Evolutionary conservation across 768 basidiomycete species (phyloP), one percentile per base, ranked within the genome.

Genomic region (Lentinula detonsa): DNA sequence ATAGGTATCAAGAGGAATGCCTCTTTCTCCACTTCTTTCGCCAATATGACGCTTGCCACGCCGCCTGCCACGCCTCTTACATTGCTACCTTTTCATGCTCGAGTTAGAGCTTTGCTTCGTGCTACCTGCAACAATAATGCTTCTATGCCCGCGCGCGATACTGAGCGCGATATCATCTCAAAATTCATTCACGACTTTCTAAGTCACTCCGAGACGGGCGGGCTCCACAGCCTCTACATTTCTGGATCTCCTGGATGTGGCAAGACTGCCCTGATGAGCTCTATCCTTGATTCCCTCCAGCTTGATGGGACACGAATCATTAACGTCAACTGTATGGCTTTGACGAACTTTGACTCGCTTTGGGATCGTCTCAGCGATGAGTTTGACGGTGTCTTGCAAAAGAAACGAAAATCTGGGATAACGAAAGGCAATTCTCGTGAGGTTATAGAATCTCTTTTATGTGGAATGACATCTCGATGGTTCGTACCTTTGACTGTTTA

Each of bases 241-340:
- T 95, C 95, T 10, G 96, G 96, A 8, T 85, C 93, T 1, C 94
- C 95, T 3, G 96, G 95, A 1, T 93, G 93, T 2, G 93, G 93
- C 28, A 95, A 96, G 75, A 95, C 92, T 2, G 93, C 92, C 0
- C 76, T 96, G 4, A 83, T 94, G 28, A 87, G 88, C 66, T 76
- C 85, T 5, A 74, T 92, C 33, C 71, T 95, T n/a, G 71, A 71
- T 16, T 71, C 74, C 9, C 64, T 81, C 23, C 74, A 76, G 31
- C 65, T 65, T 43, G 60, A 67, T 5, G 69, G 77, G 16, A 69
- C 82, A 43, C 79, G 76, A 65, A 74, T 86, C 13, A 70, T 87
- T 45, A 75, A 80, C 55, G 73, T 93, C 64, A 95, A 94, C 67
- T 95, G 93, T 71, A 91, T 93, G 88, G 85, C 87, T 2, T 74